Percentiles rank a stretch among this genome's conserved stretches.
Evolutionary conservation across 352 stramenopile species (phyloP).

Genomic region (Phytophthora meadii): DNA sequence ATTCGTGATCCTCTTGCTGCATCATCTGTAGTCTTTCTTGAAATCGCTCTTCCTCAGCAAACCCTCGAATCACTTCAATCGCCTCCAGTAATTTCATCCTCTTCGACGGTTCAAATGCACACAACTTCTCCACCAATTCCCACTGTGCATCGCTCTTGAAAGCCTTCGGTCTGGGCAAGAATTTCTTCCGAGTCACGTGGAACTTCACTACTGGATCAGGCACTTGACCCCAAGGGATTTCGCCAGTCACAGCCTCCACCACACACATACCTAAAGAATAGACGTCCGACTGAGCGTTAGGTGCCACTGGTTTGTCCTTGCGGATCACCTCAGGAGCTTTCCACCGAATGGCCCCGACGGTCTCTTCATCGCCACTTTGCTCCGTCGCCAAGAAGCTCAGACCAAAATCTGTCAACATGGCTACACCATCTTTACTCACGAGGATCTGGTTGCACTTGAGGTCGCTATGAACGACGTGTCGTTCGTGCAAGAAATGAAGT

Average conservation of each 20-base stretch:
- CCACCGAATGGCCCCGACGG: background rate
- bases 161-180: conserved; percentile 14
- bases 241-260: conserved; percentile 21
- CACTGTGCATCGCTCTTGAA: conserved; percentile 24
- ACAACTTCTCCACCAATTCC: conserved; percentile 18
- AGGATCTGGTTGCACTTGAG: background rate
- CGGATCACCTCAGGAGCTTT: background rate
- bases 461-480: background rate
- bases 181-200: conserved; percentile 20
- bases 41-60: conserved; percentile 18
- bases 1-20: background rate
- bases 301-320: conserved; percentile 7
- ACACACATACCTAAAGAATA: conserved; percentile 14
- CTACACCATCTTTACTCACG: background rate
- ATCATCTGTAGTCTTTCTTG: background rate
- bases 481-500: background rate
- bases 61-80: conserved; percentile 16
- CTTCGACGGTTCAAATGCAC: conserved; percentile 20
- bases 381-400: background rate
- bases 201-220: conserved; percentile 18
- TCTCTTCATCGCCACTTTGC: background rate
- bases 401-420: background rate
- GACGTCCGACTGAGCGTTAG: conserved; percentile 21
- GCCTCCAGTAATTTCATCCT: conserved; percentile 22
- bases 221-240: conserved; percentile 10